Percentiles rank a stretch among this genome's conserved stretches.
Evolutionary conservation across 345 rosid genomes (phyloP).

Genomic region (Acer yangbiense): DNA sequence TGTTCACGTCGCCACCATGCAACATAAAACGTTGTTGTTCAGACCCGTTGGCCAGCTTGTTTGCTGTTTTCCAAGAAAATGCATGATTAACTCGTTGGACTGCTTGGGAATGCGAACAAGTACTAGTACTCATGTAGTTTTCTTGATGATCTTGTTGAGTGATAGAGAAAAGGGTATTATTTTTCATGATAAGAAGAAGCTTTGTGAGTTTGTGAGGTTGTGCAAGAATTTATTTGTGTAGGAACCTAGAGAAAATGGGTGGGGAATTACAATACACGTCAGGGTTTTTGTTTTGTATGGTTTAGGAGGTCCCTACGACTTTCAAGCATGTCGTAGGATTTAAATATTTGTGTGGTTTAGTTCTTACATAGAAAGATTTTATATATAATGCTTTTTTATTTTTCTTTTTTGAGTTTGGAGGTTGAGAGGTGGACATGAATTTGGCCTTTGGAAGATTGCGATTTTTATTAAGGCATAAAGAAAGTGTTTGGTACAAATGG

Average conservation of each 20-base stretch:
- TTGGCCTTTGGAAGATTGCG: not conserved
- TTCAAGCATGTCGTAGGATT: conserved; percentile 4
- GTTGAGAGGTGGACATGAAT: conserved; percentile 1
- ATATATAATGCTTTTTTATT: too few species aligned
- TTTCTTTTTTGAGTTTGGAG: too few species aligned
- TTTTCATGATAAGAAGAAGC: conserved; percentile 15
- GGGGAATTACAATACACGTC: conserved; percentile 37
- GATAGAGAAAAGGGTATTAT: conserved; percentile 5
- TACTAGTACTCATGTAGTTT: conserved; percentile 6
- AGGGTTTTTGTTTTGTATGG: conserved; percentile 36
- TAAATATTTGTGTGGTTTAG: conserved; percentile 27
- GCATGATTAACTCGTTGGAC: not conserved
- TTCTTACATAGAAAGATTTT: not conserved
- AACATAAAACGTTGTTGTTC: too few species aligned
- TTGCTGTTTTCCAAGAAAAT: conserved; percentile 4
- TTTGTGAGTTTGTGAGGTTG: not conserved
- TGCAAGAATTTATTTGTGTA: conserved; percentile 6
- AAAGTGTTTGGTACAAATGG: not conserved
- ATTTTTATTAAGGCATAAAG: not conserved
- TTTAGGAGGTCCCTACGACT: conserved; percentile 41
- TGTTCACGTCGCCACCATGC: too few species aligned
- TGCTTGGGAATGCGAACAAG: not conserved
- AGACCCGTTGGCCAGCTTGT: not conserved
- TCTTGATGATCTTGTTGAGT: conserved; percentile 15
- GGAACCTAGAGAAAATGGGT: conserved; percentile 18